Conservation (phyloP, 1,139 yeast genomes). For the Yamadazyma conglobata region DNA sequence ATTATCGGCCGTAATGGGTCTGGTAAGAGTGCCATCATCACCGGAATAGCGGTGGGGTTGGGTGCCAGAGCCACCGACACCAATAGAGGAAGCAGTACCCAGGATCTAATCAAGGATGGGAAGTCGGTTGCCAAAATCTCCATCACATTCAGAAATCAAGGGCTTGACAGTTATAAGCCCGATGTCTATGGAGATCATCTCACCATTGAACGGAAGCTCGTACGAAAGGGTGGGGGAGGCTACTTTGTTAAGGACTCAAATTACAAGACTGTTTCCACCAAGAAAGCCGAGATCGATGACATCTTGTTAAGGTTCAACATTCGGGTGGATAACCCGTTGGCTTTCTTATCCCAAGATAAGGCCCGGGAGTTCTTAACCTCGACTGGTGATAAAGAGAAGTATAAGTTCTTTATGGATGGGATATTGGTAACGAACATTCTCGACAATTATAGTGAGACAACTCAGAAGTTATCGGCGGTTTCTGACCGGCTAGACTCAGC, state of each 20-base stretch:
- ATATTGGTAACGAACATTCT: conserved; percentile 64
- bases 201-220: conserved; percentile 66
- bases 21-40: conserved; percentile 89
- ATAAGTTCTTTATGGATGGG: conserved; percentile 74
- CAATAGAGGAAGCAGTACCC: conserved; percentile 72
- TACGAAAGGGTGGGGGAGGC: conserved; percentile 43
- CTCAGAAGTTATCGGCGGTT: conserved; percentile 38
- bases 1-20: conserved; percentile 94
- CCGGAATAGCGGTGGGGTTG: conserved; percentile 85
- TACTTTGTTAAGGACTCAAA: conserved; percentile 53
- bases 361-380: conserved; percentile 87
- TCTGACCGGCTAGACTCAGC: conserved; percentile 36
- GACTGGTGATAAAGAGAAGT: conserved; percentile 68
- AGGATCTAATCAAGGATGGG: conserved; percentile 76
- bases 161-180: conserved; percentile 60
- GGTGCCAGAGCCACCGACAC: conserved; percentile 97
- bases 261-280: conserved; percentile 52
- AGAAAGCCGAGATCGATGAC: conserved; percentile 62
- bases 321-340: conserved; percentile 87
- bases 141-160: conserved; percentile 60
- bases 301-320: conserved; percentile 71
- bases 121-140: conserved; percentile 58
- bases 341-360: conserved; percentile 88
- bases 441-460: conserved; percentile 44
- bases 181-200: conserved; percentile 67